Base-by-base conservation (phyloP, 495 filamentous ascomycete genomes). In the Sabuloglossum arenarium region DNA sequence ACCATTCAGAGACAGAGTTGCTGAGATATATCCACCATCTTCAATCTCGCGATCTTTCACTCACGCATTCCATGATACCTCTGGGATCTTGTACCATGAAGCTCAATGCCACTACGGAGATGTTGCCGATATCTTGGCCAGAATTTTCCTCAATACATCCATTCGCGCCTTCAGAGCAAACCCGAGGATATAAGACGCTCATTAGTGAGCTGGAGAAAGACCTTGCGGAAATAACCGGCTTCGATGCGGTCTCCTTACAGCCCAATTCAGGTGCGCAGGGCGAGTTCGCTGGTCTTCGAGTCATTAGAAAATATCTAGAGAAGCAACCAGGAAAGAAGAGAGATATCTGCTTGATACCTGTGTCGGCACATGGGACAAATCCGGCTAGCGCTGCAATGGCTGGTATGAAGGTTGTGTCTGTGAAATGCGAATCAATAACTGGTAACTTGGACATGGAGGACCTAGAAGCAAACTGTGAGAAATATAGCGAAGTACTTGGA, bases 81-180 rank as follows among this genome's bases (percentile, higher is more conserved):
- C 79, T 98, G n/a, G 91, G 91, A 28, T 97, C 93, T 19, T 98
- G 91, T 74, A 98, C 91, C 24, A 98, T 98, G 91, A 98, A 98
- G 75, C 81, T 98, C 45, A 98, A 98, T 64, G 88, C 85, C 56
- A 93, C 90, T 31, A 85, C 86, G 16, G 90, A 97, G 67, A 97
- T 93, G 86, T 77, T 86, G 10, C 85, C 91, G 21, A 73, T 96
- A 56, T 88, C 88, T 0, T 86, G 81, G 73, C 82, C 83, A 11
- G 82, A 88, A 62, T 90, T 94, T 68, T 78, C 86, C 47, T 79
- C 83, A 50, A 78, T 97, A 28, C 91, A 98, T 68, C 91, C 91
- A 2, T 87, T 88, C 62, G 78, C 79, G 23, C 83, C 84, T 0
- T 60, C 69, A 1, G 68, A 77, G 28, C 73, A 81, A 59, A 76